These are phyloP conservation scores for Strigomonas culicis DNA, from an alignment of 208 protist species.

Conservation along the genomic window DNA sequence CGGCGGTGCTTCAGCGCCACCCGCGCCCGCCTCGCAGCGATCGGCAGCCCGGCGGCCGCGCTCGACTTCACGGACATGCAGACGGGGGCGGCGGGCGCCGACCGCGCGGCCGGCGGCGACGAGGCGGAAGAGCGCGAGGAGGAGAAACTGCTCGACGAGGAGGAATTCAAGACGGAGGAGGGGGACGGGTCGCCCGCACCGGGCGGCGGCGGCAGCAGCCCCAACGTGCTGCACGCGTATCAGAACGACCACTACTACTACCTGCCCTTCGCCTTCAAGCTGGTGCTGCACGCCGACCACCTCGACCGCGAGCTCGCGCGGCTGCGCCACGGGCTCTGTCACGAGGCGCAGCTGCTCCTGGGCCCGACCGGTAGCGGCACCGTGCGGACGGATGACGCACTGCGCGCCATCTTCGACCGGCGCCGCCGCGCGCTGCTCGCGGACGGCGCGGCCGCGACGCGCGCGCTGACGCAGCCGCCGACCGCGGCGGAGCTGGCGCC, in stretches of 20 bases:
- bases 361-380: conserved; percentile 36
- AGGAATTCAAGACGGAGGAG: conserved; percentile 61
- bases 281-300: neutral
- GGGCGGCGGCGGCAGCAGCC: conserved; percentile 50
- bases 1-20: too few relatives aligned
- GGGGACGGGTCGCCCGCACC: conserved; percentile 45
- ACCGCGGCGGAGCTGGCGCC: conserved; percentile 2
- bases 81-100: conserved; percentile 1
- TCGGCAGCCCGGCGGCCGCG: too few relatives aligned
- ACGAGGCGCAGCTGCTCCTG: conserved; percentile 53
- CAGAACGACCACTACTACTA: neutral
- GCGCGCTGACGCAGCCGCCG: neutral
- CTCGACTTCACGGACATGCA: neutral
- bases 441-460: neutral
- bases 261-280: neutral
- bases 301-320: conserved; percentile 9
- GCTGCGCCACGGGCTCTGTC: conserved; percentile 50
- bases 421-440: neutral
- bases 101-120: conserved; percentile 7
- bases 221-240: conserved; percentile 46
- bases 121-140: conserved; percentile 34
- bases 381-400: conserved; percentile 34
- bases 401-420: conserved; percentile 16
- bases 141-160: conserved; percentile 63
- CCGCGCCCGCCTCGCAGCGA: too few relatives aligned